A percentile compares a stretch with the other conserved stretches of the same genome.
These are phyloP conservation scores for Nymphaea colorata DNA, from an alignment of 164 flowering plant species.

Conservation along the genomic window DNA sequence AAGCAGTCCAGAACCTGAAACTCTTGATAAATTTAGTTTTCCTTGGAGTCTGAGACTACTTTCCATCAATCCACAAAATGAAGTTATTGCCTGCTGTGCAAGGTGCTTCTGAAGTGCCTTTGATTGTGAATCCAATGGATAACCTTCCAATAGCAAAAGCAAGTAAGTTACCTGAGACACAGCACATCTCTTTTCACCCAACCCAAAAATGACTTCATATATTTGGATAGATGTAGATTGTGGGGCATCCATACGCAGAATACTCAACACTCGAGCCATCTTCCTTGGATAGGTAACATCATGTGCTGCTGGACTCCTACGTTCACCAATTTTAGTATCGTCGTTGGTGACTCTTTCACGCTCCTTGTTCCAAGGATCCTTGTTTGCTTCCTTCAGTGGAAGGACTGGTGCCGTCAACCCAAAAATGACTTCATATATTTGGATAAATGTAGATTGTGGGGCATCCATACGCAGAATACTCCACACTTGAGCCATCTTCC, in stretches of 20 bases:
- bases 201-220: slow-evolving; percentile 25
- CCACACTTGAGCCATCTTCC: slow-evolving; percentile 66
- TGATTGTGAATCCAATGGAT: slow-evolving; percentile 52
- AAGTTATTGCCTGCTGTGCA: slow-evolving; percentile 26
- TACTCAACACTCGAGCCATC: slow-evolving; percentile 58
- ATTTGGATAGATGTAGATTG: slow-evolving; percentile 30
- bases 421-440: slow-evolving; percentile 28
- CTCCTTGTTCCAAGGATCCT: too few species aligned
- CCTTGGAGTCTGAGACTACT: slow-evolving; percentile 20
- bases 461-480: slow-evolving; percentile 36
- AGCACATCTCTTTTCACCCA: slow-evolving; percentile 19
- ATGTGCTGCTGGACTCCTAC: too few species aligned
- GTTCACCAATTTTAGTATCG: too few species aligned
- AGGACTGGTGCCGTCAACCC: slow-evolving; percentile 8
- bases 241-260: slow-evolving; percentile 33
- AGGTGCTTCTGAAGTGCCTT: slow-evolving; percentile 37
- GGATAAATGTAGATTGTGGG: slow-evolving; percentile 29
- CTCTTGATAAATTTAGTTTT: slow-evolving; percentile 8
- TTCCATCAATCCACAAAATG: slow-evolving; percentile 44
- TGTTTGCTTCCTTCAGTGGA: too few species aligned
- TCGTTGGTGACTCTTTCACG: too few species aligned
- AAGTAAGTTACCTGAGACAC: slow-evolving; percentile 24
- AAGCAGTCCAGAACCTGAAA: slow-evolving; percentile 16
- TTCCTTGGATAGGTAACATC: slow-evolving; percentile 18
- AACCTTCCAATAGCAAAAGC: slow-evolving; percentile 75